Evolutionary conservation across 148 eudicot genomes (phyloP).

Genomic region (Fagopyrum homotropicum): DNA sequence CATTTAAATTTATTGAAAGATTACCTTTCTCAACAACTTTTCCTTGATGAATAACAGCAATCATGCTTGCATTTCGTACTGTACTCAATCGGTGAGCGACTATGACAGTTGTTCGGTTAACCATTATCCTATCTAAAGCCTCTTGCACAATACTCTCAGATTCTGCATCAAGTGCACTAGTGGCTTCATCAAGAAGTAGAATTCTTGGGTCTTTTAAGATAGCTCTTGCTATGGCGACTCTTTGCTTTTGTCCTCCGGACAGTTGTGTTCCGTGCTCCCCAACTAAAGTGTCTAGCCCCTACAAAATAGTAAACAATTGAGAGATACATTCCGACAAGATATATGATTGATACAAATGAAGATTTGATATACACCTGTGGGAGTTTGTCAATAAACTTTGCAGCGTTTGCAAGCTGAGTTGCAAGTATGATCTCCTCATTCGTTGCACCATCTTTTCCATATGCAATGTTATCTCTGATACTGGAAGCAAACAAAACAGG

Average conservation of each 20-base stretch:
- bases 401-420: constrained; percentile 56
- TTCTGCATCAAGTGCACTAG: constrained; percentile 89
- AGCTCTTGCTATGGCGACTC: constrained; percentile 85
- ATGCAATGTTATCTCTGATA: constrained; percentile 56
- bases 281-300: constrained; percentile 81
- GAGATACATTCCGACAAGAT: too few species aligned
- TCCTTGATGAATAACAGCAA: constrained; percentile 74
- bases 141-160: constrained; percentile 80
- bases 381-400: constrained; percentile 49
- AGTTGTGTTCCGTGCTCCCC: constrained; percentile 83
- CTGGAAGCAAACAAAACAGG: constrained; percentile 53
- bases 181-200: constrained; percentile 82
- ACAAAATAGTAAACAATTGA: background rate
- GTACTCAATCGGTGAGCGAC: constrained; percentile 86
- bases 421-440: constrained; percentile 48
- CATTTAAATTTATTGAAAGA: background rate
- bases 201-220: constrained; percentile 71
- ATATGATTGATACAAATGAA: background rate
- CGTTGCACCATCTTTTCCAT: constrained; percentile 53
- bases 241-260: constrained; percentile 91
- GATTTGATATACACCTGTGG: constrained; percentile 37
- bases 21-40: constrained; percentile 64
- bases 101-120: constrained; percentile 61
- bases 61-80: constrained; percentile 62
- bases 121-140: constrained; percentile 75